Percentiles rank a stretch among this genome's conserved stretches.
Evolutionary conservation across 140 eudicot species (phyloP).

Genomic region (Anethum foeniculum): DNA sequence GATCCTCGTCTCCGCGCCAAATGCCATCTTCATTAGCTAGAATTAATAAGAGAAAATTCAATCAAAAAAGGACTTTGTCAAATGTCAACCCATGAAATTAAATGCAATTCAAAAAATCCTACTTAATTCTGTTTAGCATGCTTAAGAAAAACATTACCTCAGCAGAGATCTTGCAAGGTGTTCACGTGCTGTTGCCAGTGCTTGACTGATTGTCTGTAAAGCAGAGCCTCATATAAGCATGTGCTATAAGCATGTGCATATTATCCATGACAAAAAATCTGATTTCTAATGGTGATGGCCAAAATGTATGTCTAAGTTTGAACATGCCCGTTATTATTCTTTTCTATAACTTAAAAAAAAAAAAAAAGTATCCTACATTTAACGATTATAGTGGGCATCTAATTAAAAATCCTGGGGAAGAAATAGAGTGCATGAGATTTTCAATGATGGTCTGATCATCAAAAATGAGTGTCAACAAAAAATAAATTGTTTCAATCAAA

Average conservation of each 20-base stretch:
- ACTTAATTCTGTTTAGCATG: constrained; percentile 4
- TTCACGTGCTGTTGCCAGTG: constrained; percentile 87
- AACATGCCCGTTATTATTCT: background rate
- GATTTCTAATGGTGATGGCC: background rate
- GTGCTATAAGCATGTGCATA: no score
- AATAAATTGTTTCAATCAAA: background rate
- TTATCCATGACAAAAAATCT: background rate
- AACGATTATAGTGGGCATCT: background rate
- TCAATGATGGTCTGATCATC: background rate
- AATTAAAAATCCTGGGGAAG: background rate
- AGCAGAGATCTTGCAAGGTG: constrained; percentile 85
- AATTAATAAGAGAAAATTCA: constrained; percentile 11
- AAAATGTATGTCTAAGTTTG: background rate
- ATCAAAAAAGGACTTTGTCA: constrained; percentile 10
- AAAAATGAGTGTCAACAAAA: background rate
- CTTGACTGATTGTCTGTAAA: constrained; percentile 85
- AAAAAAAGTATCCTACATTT: background rate
- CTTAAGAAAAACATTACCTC: constrained; percentile 39
- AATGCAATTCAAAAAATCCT: background rate
- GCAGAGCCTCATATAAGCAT: constrained; percentile 1
- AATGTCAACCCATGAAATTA: background rate
- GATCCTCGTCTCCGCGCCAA: background rate
- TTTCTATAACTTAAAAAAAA: background rate
- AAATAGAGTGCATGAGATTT: background rate
- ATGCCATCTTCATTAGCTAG: constrained; percentile 38